Base-by-base conservation (phyloP, 1,139 yeast genomes). In the Taphrina communis region DNA sequence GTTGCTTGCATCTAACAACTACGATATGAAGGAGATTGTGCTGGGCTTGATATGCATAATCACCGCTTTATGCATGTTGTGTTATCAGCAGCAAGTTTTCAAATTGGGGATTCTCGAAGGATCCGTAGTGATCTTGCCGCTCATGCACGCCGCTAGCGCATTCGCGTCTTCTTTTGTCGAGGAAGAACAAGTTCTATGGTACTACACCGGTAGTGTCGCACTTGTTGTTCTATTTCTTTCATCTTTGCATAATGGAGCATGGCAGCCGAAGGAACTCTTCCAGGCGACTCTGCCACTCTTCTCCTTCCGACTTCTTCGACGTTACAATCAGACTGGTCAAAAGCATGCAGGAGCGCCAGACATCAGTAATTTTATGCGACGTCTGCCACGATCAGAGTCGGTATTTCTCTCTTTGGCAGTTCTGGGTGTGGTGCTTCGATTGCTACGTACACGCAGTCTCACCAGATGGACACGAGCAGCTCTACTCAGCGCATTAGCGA, bases 121-220 rank as follows among this genome's bases (percentile, higher is more conserved):
- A 68, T 73, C 51, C 59, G 72, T 44, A 65, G 75, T 35, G 1
- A 65, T 77, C 62, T 74, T 85, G 31, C 80, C 86, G 9, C 72
- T 81, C 0, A 55, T 81, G 0, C 87, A 86, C 74, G 82, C 88
- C 0, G 72, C 82, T 0, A 85, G 88, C 60, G 88, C 89, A 77
- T 90, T 91, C 80, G 97, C 96, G 0, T 90, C 97, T 50, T 90
- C 97, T 36, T 82, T 92, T 72, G 89, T 94, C n/a, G 99, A 94
- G 75, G 99, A 94, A 77, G 99, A 94, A 75, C 97, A 94, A 75
- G 97, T 92, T 76, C 79, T 92, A 17, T 94, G 99, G 99, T 94
- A 96, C 90, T 88, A 44, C 48, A 9, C 55, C 35, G 52, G 46
- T 6, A 41, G 60, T 36, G 25, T 38, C 19, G 31, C 56, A 50